Conservation (phyloP, 768 basidiomycete genomes). For the Leccinum uliginosum region DNA sequence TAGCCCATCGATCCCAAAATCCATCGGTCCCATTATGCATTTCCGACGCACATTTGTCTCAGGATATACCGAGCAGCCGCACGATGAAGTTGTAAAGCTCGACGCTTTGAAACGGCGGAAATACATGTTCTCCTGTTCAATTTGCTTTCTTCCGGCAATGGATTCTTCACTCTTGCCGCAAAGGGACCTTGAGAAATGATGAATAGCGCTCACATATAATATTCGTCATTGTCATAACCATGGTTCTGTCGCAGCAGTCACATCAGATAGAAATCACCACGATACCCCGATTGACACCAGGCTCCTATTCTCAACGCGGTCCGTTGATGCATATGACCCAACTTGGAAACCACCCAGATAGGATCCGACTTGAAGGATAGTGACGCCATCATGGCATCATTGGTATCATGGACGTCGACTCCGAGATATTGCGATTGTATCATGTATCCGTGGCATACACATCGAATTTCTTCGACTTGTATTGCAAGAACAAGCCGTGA, state of each 20-base stretch:
- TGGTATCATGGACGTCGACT: neutral
- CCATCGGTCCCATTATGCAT: slow-evolving; percentile 75
- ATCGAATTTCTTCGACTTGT: slow-evolving; percentile 51
- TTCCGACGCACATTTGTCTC: slow-evolving; percentile 44
- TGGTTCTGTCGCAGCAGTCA: slow-evolving; percentile 52
- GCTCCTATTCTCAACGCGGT: slow-evolving; percentile 51
- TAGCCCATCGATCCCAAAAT: slow-evolving; percentile 68
- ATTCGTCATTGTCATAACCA: slow-evolving; percentile 77
- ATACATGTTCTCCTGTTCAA: slow-evolving; percentile 45
- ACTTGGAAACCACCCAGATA: slow-evolving; percentile 73
- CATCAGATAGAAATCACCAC: neutral
- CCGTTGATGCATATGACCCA: slow-evolving; percentile 76
- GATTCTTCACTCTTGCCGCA: slow-evolving; percentile 31
- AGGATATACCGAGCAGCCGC: slow-evolving; percentile 66
- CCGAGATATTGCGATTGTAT: neutral
- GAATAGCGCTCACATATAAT: slow-evolving; percentile 83
- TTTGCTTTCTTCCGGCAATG: slow-evolving; percentile 9
- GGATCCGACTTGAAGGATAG: slow-evolving; percentile 69
- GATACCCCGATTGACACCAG: slow-evolving; percentile 65
- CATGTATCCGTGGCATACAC: slow-evolving; percentile 36
- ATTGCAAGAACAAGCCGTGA: slow-evolving; percentile 46
- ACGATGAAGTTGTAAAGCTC: slow-evolving; percentile 79
- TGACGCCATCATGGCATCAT: slow-evolving; percentile 76
- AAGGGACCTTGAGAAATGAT: slow-evolving; percentile 72
- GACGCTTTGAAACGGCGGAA: slow-evolving; percentile 77